Percentiles rank a stretch among this genome's conserved stretches.
Evolutionary conservation across 306 rosid species (phyloP).

Genomic region (Hippophae gyantsensis): DNA sequence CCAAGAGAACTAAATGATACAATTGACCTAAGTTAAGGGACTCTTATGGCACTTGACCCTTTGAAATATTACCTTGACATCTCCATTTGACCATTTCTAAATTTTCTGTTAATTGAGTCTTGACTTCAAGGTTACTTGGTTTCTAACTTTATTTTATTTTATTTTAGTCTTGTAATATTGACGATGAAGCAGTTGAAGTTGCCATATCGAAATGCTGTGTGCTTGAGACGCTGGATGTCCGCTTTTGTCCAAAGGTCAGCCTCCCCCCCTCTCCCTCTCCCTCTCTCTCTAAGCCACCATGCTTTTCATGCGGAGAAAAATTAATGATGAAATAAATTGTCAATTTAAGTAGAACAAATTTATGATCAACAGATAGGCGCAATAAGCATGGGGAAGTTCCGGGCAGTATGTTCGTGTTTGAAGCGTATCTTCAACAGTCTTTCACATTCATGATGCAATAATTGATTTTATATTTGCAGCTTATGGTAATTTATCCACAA

Average conservation of each 20-base stretch:
- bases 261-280: not conserved
- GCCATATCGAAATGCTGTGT: constrained; percentile 73
- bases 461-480: not conserved
- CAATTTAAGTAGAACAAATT: not conserved
- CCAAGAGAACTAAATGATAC: too few species aligned
- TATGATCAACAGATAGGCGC: constrained; percentile 39
- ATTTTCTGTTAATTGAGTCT: not conserved
- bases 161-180: constrained; percentile 72
- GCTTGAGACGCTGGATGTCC: constrained; percentile 98
- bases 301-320: too few species aligned
- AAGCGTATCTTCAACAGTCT: constrained; percentile 95
- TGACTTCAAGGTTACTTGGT: not conserved
- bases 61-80: too few species aligned
- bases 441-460: constrained; percentile 32
- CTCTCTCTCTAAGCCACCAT: not conserved
- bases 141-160: constrained; percentile 14
- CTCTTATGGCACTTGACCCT: too few species aligned
- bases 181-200: constrained; percentile 70
- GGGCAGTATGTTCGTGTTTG: constrained; percentile 65
- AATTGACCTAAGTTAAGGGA: too few species aligned
- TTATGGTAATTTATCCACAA: constrained; percentile 18
- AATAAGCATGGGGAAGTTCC: constrained; percentile 63
- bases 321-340: too few species aligned
- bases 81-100: not conserved
- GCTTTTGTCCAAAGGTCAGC: constrained; percentile 85